These are phyloP conservation scores for Solanum aculeatissimum DNA, from an alignment of 305 asterid species.

Conservation along the genomic window DNA sequence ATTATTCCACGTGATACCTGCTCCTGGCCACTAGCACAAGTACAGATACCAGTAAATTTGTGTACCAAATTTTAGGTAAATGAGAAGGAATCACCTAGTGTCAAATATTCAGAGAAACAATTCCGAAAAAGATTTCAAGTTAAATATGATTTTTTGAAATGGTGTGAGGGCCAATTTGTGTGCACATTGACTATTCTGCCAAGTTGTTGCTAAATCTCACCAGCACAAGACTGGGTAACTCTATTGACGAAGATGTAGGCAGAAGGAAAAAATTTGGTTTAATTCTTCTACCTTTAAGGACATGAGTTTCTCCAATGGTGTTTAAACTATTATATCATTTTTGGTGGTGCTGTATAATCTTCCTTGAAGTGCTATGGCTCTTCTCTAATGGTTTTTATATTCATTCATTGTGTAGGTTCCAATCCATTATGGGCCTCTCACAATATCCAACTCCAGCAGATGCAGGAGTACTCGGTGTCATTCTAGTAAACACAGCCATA, in stretches of 20 bases:
- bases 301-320: not conserved
- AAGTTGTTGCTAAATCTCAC: not conserved
- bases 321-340: not conserved
- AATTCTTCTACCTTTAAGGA: not conserved
- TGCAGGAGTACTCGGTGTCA: conserved; percentile 71
- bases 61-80: not conserved
- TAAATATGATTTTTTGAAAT: not conserved
- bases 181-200: not conserved
- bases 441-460: conserved; percentile 78
- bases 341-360: not conserved
- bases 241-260: not conserved
- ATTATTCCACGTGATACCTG: not conserved
- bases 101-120: not conserved
- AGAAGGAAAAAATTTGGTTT: not conserved
- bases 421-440: conserved; percentile 58
- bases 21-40: too few species aligned
- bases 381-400: not conserved
- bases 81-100: not conserved
- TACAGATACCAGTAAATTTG: not conserved
- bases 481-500: conserved; percentile 76
- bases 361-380: not conserved
- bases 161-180: not conserved
- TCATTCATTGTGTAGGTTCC: conserved; percentile 14
- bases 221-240: not conserved
- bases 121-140: not conserved